Base-by-base conservation (phyloP, 495 filamentous ascomycete genomes). In the Trichoderma gamsii region DNA sequence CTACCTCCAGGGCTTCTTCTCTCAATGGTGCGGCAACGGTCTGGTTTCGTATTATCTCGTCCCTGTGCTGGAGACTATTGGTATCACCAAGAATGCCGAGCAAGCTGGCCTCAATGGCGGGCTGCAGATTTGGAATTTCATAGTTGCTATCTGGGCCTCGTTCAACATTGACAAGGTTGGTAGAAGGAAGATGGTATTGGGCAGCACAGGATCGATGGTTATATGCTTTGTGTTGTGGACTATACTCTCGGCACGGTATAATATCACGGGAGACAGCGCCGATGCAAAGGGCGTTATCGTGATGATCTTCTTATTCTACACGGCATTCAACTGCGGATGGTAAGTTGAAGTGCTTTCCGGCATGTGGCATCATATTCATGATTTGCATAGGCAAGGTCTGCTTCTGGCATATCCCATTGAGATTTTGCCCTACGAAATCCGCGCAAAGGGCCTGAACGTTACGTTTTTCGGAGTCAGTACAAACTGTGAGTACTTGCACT, bases 381-480 rank as follows among this genome's bases (percentile, higher is more conserved):
- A 71, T 79, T 86, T 67, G 83, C 82, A n/a, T 88, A 85, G 82
- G 51, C 85, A 85, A 15, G 85, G 87, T 67, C 80, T 91, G 52
- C 83, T 90, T 41, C 81, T 90, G 69, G 85, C 84, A 61, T 90
- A 90, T 74, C 79, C 85, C 43, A 82, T 89, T 69, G 89, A 91
- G 78, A 88, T 92, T 71, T 81, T 91, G 59, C 89, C 89, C 0
- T 92, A 88, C 80, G 82, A 82, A 68, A 83, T 91, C 67, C 87
- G 89, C 52, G 88, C 88, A 73, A 78, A 83, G 78, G 80, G 81
- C 41, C 76, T 86, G 68, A 78, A 56, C 8, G 51, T 56, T 25
- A 56, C 51, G 8, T 56, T 56, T 56, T 56, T 56, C 51, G 51
- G 51, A 11, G 51, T 56, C 51, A 56, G 51, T 6, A n/a, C 51